A percentile compares a stretch with the other conserved stretches of the same genome.
Conservation (phyloP, 257 asterid genomes). For the Cordia subcordata region DNA sequence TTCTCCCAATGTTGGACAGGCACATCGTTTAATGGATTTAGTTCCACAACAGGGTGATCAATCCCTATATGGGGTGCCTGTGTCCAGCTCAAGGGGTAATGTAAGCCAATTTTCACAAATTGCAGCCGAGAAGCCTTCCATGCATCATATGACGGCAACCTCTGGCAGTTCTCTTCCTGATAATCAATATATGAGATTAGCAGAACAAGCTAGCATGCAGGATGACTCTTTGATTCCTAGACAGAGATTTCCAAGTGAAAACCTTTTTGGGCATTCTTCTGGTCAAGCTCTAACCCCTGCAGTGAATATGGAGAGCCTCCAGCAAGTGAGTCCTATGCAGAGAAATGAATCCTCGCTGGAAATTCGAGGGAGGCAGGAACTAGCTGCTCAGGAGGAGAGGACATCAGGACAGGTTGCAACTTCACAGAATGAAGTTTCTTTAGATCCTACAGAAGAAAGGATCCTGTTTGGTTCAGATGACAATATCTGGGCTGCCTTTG, state of each 20-base stretch:
- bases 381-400: constrained; percentile 36
- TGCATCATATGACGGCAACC: constrained; percentile 41
- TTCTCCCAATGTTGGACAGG: constrained; percentile 47
- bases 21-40: constrained; percentile 41
- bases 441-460: constrained; percentile 89
- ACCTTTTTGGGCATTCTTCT: constrained; percentile 37
- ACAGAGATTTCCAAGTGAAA: constrained; percentile 50
- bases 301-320: constrained; percentile 33
- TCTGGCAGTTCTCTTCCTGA: constrained; percentile 42
- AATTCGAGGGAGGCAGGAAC: constrained; percentile 36
- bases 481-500: constrained; percentile 76
- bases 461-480: constrained; percentile 88
- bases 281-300: constrained; percentile 35
- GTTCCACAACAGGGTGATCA: constrained; percentile 68
- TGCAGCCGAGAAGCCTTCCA: constrained; percentile 43
- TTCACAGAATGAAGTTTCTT: constrained; percentile 49
- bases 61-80: constrained; percentile 87
- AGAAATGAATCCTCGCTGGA: constrained; percentile 40
- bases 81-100: constrained; percentile 66
- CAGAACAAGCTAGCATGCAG: constrained; percentile 43
- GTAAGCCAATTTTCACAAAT: constrained; percentile 49
- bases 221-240: constrained; percentile 37
- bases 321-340: constrained; percentile 43
- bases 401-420: constrained; percentile 31
- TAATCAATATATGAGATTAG: constrained; percentile 35